These are phyloP conservation scores for Phialophora chinensis DNA, from an alignment of 2,329 filamentous ascomycete genomes.

Conservation along the genomic window DNA sequence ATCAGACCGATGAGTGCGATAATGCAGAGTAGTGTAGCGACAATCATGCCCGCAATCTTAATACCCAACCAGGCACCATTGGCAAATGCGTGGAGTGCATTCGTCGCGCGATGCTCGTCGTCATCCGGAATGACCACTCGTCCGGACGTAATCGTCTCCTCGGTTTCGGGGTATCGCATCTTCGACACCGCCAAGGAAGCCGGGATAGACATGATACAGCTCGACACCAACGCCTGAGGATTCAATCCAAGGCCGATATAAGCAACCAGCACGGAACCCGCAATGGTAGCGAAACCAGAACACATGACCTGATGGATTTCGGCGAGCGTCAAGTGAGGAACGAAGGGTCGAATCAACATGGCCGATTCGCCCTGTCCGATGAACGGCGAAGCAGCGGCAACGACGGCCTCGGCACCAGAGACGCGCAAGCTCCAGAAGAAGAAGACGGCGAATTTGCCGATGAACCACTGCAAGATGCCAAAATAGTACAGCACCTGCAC, in stretches of 20 bases:
- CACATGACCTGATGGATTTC: slow-evolving; percentile 94
- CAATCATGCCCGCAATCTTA: slow-evolving; percentile 84
- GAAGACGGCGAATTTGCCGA: slow-evolving; percentile 83
- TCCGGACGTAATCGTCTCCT: slow-evolving; percentile 83
- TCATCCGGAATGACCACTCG: slow-evolving; percentile 81
- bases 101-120: slow-evolving; percentile 75
- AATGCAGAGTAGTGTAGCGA: slow-evolving; percentile 80
- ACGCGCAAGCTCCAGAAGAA: slow-evolving; percentile 91
- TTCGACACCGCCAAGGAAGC: slow-evolving; percentile 89
- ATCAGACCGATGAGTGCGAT: slow-evolving; percentile 75
- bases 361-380: slow-evolving; percentile 93
- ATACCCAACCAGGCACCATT: slow-evolving; percentile 85
- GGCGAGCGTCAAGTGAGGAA: slow-evolving; percentile 81
- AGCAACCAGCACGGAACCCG: slow-evolving; percentile 82
- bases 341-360: slow-evolving; percentile 88
- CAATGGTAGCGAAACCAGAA: slow-evolving; percentile 90
- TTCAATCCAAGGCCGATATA: slow-evolving; percentile 86
- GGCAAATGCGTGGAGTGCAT: slow-evolving; percentile 82
- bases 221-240: slow-evolving; percentile 82
- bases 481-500: slow-evolving; percentile 85
- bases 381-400: slow-evolving; percentile 89
- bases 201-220: slow-evolving; percentile 94
- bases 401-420: slow-evolving; percentile 90
- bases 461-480: slow-evolving; percentile 85
- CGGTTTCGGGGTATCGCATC: slow-evolving; percentile 84